Conservation (phyloP, 192 early-diverging fungal species). For the Mortierella antarctica region DNA sequence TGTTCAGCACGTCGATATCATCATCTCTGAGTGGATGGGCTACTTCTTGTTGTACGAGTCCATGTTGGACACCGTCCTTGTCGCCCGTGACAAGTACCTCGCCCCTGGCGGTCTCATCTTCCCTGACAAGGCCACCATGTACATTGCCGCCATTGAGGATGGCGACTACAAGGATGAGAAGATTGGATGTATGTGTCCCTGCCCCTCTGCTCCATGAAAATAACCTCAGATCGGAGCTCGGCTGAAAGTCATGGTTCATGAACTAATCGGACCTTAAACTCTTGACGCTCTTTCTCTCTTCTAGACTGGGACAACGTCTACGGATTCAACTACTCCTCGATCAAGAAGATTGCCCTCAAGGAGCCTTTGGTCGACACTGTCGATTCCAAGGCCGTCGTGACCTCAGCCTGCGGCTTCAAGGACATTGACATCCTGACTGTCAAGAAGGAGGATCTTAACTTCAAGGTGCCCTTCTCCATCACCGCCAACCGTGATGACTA, state of each 20-base stretch:
- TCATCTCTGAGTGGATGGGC: constrained; percentile 95
- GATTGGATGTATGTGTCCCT: constrained; percentile 55
- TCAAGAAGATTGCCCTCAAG: constrained; percentile 78
- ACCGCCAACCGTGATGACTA: constrained; percentile 69
- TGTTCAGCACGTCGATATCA: constrained; percentile 82
- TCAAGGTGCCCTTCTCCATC: constrained; percentile 76
- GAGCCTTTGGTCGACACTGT: constrained; percentile 90
- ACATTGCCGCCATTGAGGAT: constrained; percentile 80
- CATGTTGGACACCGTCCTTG: constrained; percentile 91
- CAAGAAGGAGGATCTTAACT: constrained; percentile 76
- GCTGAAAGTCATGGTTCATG: background rate
- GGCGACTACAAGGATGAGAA: constrained; percentile 85
- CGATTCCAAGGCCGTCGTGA: constrained; percentile 71
- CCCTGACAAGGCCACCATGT: constrained; percentile 78
- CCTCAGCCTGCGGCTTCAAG: constrained; percentile 73
- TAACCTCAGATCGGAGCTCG: too few relatives aligned
- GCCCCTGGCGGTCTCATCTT: constrained; percentile 67
- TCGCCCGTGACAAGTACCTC: constrained; percentile 85
- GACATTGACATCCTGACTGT: constrained; percentile 79
- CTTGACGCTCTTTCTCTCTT: background rate
- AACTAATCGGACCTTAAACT: background rate
- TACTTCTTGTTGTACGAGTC: constrained; percentile 92
- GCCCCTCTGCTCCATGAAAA: too few relatives aligned
- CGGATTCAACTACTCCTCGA: constrained; percentile 91
- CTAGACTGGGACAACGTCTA: constrained; percentile 93